These are phyloP conservation scores for Linum lewisii DNA, from an alignment of 345 rosid genomes.

Conservation along the genomic window DNA sequence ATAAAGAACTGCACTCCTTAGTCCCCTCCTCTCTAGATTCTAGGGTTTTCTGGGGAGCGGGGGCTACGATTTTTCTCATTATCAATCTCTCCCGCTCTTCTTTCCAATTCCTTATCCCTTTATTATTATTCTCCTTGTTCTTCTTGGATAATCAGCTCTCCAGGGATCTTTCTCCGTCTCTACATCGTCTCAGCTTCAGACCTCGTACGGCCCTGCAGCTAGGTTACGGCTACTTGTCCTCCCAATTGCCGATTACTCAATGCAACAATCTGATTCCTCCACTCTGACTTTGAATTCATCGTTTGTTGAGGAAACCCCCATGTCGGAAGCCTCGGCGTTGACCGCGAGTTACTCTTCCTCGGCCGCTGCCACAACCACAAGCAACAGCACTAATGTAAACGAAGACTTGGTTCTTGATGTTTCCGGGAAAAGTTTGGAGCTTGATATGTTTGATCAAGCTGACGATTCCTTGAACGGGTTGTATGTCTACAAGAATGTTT, in stretches of 20 bases:
- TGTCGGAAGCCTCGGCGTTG: constrained; percentile 8
- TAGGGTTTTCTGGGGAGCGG: neutral
- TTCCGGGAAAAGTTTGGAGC: constrained; percentile 59
- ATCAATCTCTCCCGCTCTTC: neutral
- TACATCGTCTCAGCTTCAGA: neutral
- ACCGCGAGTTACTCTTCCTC: constrained; percentile 2
- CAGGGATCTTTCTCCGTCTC: neutral
- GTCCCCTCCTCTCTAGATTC: neutral
- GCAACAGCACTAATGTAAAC: constrained; percentile 17
- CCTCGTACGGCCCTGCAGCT: neutral
- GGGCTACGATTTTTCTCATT: neutral
- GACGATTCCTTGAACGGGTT: constrained; percentile 41
- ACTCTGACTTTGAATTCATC: constrained; percentile 11
- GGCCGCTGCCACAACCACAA: neutral
- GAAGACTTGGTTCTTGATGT: constrained; percentile 65
- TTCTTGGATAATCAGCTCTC: neutral
- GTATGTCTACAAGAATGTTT: constrained; percentile 62
- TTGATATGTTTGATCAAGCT: constrained; percentile 36
- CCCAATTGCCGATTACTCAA: constrained; percentile 5
- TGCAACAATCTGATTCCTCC: constrained; percentile 26
- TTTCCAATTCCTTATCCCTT: neutral
- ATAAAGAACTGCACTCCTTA: neutral
- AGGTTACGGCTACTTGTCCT: neutral
- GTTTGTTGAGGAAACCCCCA: constrained; percentile 15
- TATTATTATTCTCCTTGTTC: neutral